phyloP scores from a whole-genome alignment of 2,329 filamentous ascomycete genomes.

The Westerdykella ornata region DNA sequence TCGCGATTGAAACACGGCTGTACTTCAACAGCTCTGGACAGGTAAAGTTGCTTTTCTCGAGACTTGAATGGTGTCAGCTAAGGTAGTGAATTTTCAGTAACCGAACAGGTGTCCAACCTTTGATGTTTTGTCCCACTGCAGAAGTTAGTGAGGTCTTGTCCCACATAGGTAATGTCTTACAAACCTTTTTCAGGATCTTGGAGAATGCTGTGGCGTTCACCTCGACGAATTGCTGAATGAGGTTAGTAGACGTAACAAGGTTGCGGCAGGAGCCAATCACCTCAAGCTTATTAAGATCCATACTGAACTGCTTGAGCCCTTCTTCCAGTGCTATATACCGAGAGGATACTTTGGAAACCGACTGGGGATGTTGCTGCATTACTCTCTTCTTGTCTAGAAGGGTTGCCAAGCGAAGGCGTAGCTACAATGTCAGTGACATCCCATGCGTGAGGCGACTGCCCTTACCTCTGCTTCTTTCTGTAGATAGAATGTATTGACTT shows the following conservation, averaged over 20 bases:
- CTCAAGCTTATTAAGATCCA: conserved; percentile 89
- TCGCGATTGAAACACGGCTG: conserved; percentile 98
- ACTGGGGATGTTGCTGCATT: conserved; percentile 69
- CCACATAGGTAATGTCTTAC: conserved; percentile 14
- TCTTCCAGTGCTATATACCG: conserved; percentile 94
- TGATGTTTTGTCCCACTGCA: conserved; percentile 93
- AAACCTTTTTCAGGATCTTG: conserved; percentile 92
- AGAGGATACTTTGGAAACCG: conserved; percentile 77
- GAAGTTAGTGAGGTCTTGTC: conserved; percentile 31
- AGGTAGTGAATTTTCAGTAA: conserved; percentile 6
- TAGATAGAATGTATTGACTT: conserved; percentile 95
- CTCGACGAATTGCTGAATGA: conserved; percentile 80
- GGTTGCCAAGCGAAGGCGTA: conserved; percentile 87
- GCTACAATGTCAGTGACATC: conserved; percentile 48
- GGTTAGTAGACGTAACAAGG: conserved; percentile 20
- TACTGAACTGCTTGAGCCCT: conserved; percentile 94
- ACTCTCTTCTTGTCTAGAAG: conserved; percentile 92
- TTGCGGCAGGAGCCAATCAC: conserved; percentile 35
- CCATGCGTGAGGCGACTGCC: conserved; percentile 10
- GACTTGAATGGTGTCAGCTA: conserved; percentile 51
- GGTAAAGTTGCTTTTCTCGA: conserved; percentile 93
- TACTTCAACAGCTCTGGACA: conserved; percentile 91
- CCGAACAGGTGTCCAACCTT: conserved; percentile 52
- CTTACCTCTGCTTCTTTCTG: conserved; percentile 95
- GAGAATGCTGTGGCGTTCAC: conserved; percentile 97